Evolutionary conservation across 116 monocot species (phyloP), one percentile per base, ranked within the genome.

Genomic region (Dioscorea cayenensis): DNA sequence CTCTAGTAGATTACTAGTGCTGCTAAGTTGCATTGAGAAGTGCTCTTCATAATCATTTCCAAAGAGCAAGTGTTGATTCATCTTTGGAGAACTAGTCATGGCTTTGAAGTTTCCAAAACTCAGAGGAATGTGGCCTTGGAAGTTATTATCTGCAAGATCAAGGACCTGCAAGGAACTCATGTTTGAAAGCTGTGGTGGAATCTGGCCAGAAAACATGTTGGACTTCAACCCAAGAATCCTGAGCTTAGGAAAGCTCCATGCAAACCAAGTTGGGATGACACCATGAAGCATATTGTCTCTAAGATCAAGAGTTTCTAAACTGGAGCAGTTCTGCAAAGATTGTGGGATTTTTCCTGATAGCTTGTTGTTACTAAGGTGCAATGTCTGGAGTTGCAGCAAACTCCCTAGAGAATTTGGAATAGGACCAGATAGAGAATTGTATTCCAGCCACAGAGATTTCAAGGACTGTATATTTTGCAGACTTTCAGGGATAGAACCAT

Each of bases 101-200:
- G 90, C 81, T 32, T 1, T 32, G 67, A 93, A 97, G 19, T 49
- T 63, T 17, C 93, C 88, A 17, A 95, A 75, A 7, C 51, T 16
- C 0, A 49, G 29, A 1, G 92, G 95, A 58, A 95, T 68, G 14
- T 60, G 25, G 8, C 95, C 92, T 13, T 91, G 87, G 66, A 95
- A 89, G 80, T 89, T 88, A 78, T 95, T 95, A 7, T 88, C 75
- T 0, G 94, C 91, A 11, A 95, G 76, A 67, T 96, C 95, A 7
- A 96, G 50, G 63, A 82, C 92, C 11, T 85, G 72, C 48, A 96
- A 78, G 71, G 22, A 68, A 20, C 74, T 69, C 8, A 80, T 88
- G 25, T 32, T 48, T 4, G 92, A 90, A 17, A 96, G 87, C 36
- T 63, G 67, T 17, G 64, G 43, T 1, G 96, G 96, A 32, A 96